Conservation (phyloP, 495 filamentous ascomycete genomes). For the Neurospora sp. region DNA sequence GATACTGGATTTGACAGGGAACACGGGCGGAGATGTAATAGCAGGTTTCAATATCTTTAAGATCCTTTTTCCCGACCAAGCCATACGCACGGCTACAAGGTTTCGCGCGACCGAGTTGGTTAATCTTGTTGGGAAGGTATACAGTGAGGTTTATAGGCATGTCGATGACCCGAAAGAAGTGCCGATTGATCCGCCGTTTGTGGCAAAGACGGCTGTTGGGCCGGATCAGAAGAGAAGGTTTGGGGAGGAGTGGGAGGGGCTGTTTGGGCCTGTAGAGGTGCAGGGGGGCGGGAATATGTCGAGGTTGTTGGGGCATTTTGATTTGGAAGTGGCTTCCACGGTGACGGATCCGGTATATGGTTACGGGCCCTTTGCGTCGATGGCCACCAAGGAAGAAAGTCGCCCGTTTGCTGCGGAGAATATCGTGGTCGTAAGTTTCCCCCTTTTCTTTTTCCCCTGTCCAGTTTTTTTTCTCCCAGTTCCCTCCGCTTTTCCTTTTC, state of each 20-base stretch:
- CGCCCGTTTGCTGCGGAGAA: neutral
- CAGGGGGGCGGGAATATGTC: neutral
- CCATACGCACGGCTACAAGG: neutral
- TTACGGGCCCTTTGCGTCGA: neutral
- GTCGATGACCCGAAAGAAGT: neutral
- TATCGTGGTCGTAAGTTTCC: neutral
- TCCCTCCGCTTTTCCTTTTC: neutral
- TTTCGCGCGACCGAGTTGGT: neutral
- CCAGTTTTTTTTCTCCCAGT: neutral
- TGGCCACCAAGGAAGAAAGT: too few species aligned
- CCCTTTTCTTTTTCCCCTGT: accelerated
- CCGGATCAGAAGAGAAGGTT: neutral
- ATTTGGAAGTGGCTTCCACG: neutral
- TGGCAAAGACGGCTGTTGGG: neutral
- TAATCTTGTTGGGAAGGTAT: neutral
- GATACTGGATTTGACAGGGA: neutral
- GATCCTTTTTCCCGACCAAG: neutral
- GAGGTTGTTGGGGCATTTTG: neutral
- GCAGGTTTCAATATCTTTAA: neutral
- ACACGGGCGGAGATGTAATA: neutral
- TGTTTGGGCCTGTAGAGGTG: neutral
- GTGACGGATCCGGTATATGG: neutral
- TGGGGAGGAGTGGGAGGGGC: neutral
- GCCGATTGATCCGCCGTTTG: neutral
- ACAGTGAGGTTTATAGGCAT: neutral